phyloP scores from a whole-genome alignment of 2,329 filamentous ascomycete species.

The Penicillium aurantiogriseum region DNA sequence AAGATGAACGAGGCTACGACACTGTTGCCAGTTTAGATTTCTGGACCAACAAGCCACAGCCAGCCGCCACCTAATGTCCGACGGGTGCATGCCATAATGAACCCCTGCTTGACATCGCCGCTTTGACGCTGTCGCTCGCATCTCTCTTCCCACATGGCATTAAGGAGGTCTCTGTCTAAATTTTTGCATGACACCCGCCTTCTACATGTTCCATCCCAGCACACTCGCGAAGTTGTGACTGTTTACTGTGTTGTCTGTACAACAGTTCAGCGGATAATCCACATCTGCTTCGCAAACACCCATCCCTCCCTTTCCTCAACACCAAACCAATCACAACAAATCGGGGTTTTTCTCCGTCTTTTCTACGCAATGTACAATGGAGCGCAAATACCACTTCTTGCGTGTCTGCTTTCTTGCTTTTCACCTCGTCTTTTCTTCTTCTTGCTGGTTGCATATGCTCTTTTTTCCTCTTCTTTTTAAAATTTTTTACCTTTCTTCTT shows the following conservation, averaged over 20 bases:
- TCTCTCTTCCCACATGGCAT: not conserved
- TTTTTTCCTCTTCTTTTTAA: not conserved
- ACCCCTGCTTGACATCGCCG: not conserved
- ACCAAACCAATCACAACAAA: slow-evolving; percentile 8
- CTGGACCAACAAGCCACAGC: slow-evolving; percentile 64
- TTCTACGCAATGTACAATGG: slow-evolving; percentile 40
- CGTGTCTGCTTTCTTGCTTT: slow-evolving; percentile 24
- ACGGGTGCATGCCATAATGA: not conserved
- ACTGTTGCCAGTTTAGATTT: slow-evolving; percentile 95
- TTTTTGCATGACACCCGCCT: not conserved
- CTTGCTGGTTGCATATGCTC: slow-evolving; percentile 10
- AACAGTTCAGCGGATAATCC: not conserved
- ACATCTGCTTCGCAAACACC: not conserved
- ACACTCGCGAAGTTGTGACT: not conserved
- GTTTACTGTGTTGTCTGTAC: not conserved
- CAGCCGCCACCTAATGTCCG: slow-evolving; percentile 5
- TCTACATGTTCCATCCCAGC: not conserved
- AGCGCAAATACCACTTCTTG: slow-evolving; percentile 42
- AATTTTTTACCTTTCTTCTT: slow-evolving; percentile 13
- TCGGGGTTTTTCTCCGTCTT: slow-evolving; percentile 9
- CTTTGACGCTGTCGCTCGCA: not conserved
- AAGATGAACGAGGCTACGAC: slow-evolving; percentile 91
- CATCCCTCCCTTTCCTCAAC: not conserved
- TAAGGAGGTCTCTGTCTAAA: not conserved
- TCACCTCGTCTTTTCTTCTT: slow-evolving; percentile 11